Evolutionary conservation across 2,329 filamentous ascomycete species (phyloP).

Genomic region (Coleophoma eucalyptorum): DNA sequence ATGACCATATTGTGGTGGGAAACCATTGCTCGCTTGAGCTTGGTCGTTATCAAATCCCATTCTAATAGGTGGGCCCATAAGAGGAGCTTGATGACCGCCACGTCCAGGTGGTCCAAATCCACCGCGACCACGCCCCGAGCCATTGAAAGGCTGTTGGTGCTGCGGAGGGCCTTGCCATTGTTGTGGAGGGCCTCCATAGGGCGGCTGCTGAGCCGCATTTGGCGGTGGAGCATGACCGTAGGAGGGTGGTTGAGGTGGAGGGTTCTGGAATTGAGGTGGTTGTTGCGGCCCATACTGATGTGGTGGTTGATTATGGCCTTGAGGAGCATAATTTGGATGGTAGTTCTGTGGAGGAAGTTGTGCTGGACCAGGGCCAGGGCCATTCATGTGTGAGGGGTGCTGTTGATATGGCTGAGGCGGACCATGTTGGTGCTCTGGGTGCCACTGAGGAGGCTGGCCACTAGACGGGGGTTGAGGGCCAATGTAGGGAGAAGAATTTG

Average conservation of each 20-base stretch:
- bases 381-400: slow-evolving; percentile 29
- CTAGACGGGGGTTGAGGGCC: slow-evolving; percentile 25
- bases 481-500: slow-evolving; percentile 25
- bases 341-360: slow-evolving; percentile 51
- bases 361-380: slow-evolving; percentile 27
- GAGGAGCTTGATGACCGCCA: slow-evolving; percentile 33
- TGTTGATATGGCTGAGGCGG: slow-evolving; percentile 19
- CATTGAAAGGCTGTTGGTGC: slow-evolving; percentile 35
- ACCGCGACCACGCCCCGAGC: slow-evolving; percentile 22
- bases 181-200: slow-evolving; percentile 32
- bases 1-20: slow-evolving; percentile 31
- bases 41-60: slow-evolving; percentile 50
- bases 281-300: slow-evolving; percentile 32
- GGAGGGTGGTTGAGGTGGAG: slow-evolving; percentile 19
- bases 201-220: slow-evolving; percentile 24
- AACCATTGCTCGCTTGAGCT: slow-evolving; percentile 41
- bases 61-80: slow-evolving; percentile 51
- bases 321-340: slow-evolving; percentile 55
- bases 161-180: slow-evolving; percentile 35
- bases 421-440: slow-evolving; percentile 19
- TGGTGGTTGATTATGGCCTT: slow-evolving; percentile 42
- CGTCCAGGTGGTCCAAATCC: slow-evolving; percentile 7
- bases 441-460: slow-evolving; percentile 17
- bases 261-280: slow-evolving; percentile 22
- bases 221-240: slow-evolving; percentile 31